Evolutionary conservation across 2,329 filamentous ascomycete species (phyloP), one percentile per base, ranked within the genome.

Genomic region (Pseudogymnoascus sp.): DNA sequence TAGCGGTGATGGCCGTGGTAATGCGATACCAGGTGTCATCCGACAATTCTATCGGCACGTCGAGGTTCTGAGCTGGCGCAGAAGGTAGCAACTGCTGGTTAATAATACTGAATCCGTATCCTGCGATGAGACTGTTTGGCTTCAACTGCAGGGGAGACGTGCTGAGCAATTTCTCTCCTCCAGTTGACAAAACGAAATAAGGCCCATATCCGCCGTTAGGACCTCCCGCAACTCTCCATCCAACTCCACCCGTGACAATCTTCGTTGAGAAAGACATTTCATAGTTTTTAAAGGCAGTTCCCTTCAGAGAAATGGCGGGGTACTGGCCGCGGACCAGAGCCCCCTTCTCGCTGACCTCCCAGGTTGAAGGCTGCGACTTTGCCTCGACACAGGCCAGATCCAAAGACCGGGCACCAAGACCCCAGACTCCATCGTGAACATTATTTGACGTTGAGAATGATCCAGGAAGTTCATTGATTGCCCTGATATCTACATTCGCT

Each of bases 11-110:
- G 1, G 67, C 64, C 4, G 74, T 74, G n/a, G 63, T 71, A 61
- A 77, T 66, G 11, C 63, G 67, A 60, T 77, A 75, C 75, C 75
- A 77, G 3, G 61, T 62, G 2, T 70, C 64, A 62, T 75, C 73
- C 4, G 66, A 54, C n/a, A 76, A 66, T 0, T 63, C 54, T 7
- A 68, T 64, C 1, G 68, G 65, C 0, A 74, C 35, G 0, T 67
- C 37, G 39, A 71, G 74, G 4, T 64, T 67, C 6, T 68, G 66
- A 5, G 71, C 62, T 16, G 65, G 64, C 6, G 66, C 68, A 0
- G 68, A 70, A 0, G 50, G 61, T 0, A 76, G 60, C 0, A 70
- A 74, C 0, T 70, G 71, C 59, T 75, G 72, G 34, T 77, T 75
- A 6, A 75, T 68, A 9, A 76, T 61, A 28, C 65, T 66, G 34